These are phyloP conservation scores for Krasilnikovozyma curviuscula DNA, from an alignment of 768 basidiomycete genomes.

Conservation along the genomic window DNA sequence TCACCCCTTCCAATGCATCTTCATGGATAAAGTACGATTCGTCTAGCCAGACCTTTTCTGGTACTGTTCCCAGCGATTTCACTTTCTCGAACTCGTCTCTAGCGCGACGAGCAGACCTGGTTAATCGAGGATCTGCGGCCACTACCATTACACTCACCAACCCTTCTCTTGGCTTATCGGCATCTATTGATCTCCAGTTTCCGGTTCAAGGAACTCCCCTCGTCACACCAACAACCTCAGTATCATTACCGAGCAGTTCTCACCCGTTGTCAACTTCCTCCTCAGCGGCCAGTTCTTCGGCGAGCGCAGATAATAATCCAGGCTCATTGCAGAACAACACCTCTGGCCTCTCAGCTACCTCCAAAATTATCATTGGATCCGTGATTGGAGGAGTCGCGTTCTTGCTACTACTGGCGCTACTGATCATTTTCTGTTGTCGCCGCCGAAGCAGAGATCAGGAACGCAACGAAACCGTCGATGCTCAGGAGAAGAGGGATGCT, in stretches of 20 bases:
- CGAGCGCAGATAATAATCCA: not conserved
- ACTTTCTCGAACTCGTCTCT: no score
- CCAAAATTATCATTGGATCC: constrained; percentile 4
- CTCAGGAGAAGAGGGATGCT: no score
- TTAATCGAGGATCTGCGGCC: no score
- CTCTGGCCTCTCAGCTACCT: not conserved
- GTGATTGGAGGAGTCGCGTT: constrained; percentile 6
- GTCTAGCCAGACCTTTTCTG: not conserved
- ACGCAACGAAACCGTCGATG: no score
- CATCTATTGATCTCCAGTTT: not conserved
- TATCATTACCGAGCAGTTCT: no score
- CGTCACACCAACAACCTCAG: not conserved
- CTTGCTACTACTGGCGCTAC: constrained; percentile 4
- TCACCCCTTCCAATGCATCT: not conserved
- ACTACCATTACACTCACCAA: constrained; percentile 3
- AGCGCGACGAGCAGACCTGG: no score
- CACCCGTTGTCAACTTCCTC: not conserved
- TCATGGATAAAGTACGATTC: constrained; percentile 4
- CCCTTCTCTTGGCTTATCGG: constrained; percentile 1
- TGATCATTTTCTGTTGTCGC: constrained; percentile 9
- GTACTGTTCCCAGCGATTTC: not conserved
- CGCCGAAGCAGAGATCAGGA: no score
- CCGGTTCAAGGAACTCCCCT: not conserved
- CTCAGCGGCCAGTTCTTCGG: not conserved
- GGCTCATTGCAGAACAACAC: not conserved